These are phyloP conservation scores for Tulasnella sp. DNA, from an alignment of 768 basidiomycete species.

Conservation along the genomic window DNA sequence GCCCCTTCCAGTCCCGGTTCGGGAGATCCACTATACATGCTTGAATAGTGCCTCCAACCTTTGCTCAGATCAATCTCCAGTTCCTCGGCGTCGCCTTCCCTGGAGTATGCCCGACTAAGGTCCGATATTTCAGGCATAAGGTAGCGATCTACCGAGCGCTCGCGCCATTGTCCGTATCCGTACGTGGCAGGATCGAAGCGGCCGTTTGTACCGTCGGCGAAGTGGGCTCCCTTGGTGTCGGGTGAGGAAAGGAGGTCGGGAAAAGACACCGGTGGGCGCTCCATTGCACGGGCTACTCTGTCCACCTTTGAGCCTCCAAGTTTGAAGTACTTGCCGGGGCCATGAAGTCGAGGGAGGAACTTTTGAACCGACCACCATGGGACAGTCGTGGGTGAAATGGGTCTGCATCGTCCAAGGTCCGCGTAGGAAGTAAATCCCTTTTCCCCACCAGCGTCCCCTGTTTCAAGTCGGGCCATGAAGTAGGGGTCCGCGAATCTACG, in stretches of 20 bases:
- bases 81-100: conserved; percentile 31
- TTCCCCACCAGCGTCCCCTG: not conserved
- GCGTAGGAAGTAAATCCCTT: not conserved
- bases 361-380: conserved; percentile 12
- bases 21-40: conserved; percentile 22
- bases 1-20: not conserved
- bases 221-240: not conserved
- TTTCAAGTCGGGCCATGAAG: conserved; percentile 11
- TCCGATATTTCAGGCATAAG: not conserved
- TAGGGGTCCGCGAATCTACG: not conserved
- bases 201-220: not conserved
- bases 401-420: not conserved
- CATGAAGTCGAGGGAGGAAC: not conserved
- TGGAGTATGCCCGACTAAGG: conserved; percentile 19
- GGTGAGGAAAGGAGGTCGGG: not conserved
- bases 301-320: not conserved
- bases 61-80: conserved; percentile 31
- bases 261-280: not conserved
- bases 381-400: not conserved
- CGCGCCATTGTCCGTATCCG: conserved; percentile 30
- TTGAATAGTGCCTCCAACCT: conserved; percentile 31
- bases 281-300: not conserved
- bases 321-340: not conserved
- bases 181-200: conserved; percentile 11
- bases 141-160: not conserved